A percentile compares a stretch with the other conserved stretches of the same genome.
Evolutionary conservation across 2,329 filamentous ascomycete genomes (phyloP).

Genomic region (Teratosphaeria epicoccoides): DNA sequence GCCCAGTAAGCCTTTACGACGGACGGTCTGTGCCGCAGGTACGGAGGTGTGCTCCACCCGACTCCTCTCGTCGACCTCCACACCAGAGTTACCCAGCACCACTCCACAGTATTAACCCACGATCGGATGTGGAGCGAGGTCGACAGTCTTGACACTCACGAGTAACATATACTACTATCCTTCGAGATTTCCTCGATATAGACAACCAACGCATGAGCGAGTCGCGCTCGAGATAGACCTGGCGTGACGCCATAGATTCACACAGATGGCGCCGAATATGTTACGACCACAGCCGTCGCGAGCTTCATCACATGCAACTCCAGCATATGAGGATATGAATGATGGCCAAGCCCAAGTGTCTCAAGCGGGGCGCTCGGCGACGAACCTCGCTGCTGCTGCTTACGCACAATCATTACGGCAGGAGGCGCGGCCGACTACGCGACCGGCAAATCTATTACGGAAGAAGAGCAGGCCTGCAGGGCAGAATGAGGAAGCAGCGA

Average conservation of each 20-base stretch:
- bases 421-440: slow-evolving; percentile 12
- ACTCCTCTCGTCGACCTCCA: not conserved
- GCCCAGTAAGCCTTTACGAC: not conserved
- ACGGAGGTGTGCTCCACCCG: not conserved
- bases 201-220: not conserved
- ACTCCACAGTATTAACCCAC: not conserved
- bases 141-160: not conserved
- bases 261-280: slow-evolving; percentile 1
- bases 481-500: slow-evolving; percentile 1
- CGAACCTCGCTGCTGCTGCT: slow-evolving; percentile 23
- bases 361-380: slow-evolving; percentile 26
- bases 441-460: slow-evolving; percentile 6
- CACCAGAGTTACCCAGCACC: not conserved
- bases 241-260: not conserved
- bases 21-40: not conserved
- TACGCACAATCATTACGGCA: slow-evolving; percentile 27
- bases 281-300: slow-evolving; percentile 5
- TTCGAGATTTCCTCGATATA: not conserved
- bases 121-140: not conserved
- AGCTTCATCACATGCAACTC: slow-evolving; percentile 2
- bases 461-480: slow-evolving; percentile 8
- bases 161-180: no score
- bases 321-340: slow-evolving; percentile 10
- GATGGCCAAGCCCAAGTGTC: slow-evolving; percentile 12
- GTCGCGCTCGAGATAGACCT: not conserved